Percentiles rank a stretch among this genome's conserved stretches.
Evolutionary conservation across 768 basidiomycete species (phyloP).

Genomic region (Termitomyces sp.): DNA sequence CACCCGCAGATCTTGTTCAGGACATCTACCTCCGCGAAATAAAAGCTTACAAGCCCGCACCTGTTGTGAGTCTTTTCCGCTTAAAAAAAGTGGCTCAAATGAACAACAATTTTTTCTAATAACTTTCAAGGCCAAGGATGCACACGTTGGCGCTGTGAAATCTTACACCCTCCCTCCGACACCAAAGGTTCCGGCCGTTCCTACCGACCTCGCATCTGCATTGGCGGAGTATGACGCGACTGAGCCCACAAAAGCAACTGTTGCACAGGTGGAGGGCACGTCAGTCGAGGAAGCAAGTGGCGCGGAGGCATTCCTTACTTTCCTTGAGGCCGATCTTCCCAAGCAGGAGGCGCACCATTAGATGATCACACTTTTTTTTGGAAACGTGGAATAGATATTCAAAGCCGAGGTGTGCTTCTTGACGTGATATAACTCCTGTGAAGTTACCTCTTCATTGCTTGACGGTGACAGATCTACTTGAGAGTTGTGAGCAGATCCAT

Average conservation of each 20-base stretch:
- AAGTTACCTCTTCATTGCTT: background rate
- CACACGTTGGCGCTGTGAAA: slow-evolving; percentile 87
- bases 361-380: slow-evolving; percentile 8
- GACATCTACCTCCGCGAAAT: slow-evolving; percentile 90
- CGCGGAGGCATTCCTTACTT: slow-evolving; percentile 74
- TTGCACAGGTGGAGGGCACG: slow-evolving; percentile 26
- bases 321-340: slow-evolving; percentile 73
- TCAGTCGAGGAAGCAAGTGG: slow-evolving; percentile 45
- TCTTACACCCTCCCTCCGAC: slow-evolving; percentile 68
- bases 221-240: slow-evolving; percentile 81
- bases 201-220: slow-evolving; percentile 83
- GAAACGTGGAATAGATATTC: slow-evolving; percentile 12
- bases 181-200: slow-evolving; percentile 74
- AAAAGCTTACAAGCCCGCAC: slow-evolving; percentile 81
- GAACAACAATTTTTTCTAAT: background rate
- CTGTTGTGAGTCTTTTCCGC: slow-evolving; percentile 49
- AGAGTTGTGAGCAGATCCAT: background rate
- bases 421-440: background rate
- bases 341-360: slow-evolving; percentile 29
- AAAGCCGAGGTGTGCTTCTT: slow-evolving; percentile 2
- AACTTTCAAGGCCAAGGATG: slow-evolving; percentile 71
- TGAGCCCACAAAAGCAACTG: slow-evolving; percentile 58
- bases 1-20: slow-evolving; percentile 81
- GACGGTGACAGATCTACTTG: slow-evolving; percentile 6
- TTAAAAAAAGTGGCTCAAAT: background rate